Evolutionary conservation across 768 basidiomycete species (phyloP), one percentile per base, ranked within the genome.

Genomic region (Dentipellis sp.): DNA sequence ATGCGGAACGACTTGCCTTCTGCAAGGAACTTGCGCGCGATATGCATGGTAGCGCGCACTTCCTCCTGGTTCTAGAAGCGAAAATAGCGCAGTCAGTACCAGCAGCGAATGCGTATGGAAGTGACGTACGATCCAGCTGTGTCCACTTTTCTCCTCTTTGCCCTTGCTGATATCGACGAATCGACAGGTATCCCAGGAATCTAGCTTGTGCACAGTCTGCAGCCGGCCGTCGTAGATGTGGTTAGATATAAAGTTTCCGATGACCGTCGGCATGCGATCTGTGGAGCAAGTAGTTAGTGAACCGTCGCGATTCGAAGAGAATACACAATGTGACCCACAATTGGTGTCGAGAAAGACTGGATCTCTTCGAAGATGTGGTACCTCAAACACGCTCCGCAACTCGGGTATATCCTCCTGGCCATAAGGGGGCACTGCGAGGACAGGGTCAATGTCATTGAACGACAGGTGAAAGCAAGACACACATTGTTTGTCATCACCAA

Each of bases 81-180:
- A 17, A n/a, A 14, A 52, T 16, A 21, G 5, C 34, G 17, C n/a
- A 9, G 58, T n/a, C 42, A 19, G 42, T n/a, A 14, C 4, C 19
- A 14, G 42, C 42, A 14, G 14, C n/a, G 19, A n/a, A n/a, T 45
- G 8, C 42, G 5, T 9, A 19, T 17, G n/a, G n/a, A 45, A 3
- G 19, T 4, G 7, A 16, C 64, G 53, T 61, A 75, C 73, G 17
- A 53, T 17, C 68, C 69, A 76, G 56, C 78, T 78, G n/a, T 60
- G 63, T 1, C 69, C 68, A 7, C 2, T 10, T 46, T 53, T 58
- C 10, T 34, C 10, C 55, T 73, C 72, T 21, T 50, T 54, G 16
- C 76, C 75, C 9, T 55, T 66, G n/a, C 49, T 58, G 37, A 74
- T 65, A 48, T 79, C 73, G 17, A 79, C 59, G 55, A 77, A 72